Base-by-base conservation (phyloP, 305 asterid genomes). In the Caryopteris hybrid region DNA sequence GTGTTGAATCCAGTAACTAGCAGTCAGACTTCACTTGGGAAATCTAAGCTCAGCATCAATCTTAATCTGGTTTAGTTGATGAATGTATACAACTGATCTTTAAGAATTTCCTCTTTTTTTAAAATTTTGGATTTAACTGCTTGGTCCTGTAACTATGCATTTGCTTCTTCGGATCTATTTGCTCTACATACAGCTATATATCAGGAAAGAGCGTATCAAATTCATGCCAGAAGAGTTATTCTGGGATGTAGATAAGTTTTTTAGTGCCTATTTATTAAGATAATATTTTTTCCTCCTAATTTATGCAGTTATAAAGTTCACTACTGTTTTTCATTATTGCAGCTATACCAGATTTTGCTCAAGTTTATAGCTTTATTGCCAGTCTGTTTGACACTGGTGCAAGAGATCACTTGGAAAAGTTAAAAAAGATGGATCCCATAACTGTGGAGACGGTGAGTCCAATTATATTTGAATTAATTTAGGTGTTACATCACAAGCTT, bases 301-400 rank as follows among this genome's bases (percentile, higher is more conserved):
- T 43, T 41, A 14, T 55, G 66, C 36, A 54, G 43, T 64, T 54
- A 14, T 23, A 45, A 34, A 61, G 14, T 25, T 52, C 12, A 38
- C 55, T 48, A n/a, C 38, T 64, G 22, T 13, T 43, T 20, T 34
- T 38, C 66, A 22, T 68, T 64, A 47, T 8, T 73, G 83, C 90
- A 92, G 98, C 79, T 56, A 72, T 80, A 74, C 98, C 97, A 9
- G 95, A 92, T 77, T 92, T 92, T 64, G 79, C 90, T 70, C 83
- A 88, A 82, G 96, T 92, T 55, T 92, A 92, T 78, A 68, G 86
- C 57, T 92, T 82, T 79, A 86, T 92, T 36, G 98, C 96, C 72
- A 84, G 95, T 68, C 75, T 90, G 64, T 92, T 88, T 76, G 97
- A 92, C 75, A 89, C 97, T 47, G 48, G 50, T 57, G 79, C 84